Percentiles rank a stretch among this genome's conserved stretches.
Evolutionary conservation across 1,284 basidiomycete species (phyloP).

Genomic region (Puccinia triticina): DNA sequence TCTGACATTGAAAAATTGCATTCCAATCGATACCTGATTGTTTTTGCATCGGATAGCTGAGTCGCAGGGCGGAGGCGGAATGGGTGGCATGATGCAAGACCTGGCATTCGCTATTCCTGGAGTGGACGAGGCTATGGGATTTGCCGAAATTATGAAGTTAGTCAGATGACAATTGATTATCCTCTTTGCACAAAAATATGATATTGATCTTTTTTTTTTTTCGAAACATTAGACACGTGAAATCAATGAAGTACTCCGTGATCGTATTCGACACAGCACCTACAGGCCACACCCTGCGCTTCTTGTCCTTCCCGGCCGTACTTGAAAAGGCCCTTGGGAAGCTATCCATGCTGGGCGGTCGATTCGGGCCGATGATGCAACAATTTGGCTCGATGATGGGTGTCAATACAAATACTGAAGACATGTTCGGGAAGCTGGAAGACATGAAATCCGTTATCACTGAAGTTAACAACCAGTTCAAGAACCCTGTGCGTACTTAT

Average conservation of each 20-base stretch:
- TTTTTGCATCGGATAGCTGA: slow-evolving; percentile 68
- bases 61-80: slow-evolving; percentile 71
- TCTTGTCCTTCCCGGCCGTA: slow-evolving; percentile 96
- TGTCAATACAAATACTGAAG: slow-evolving; percentile 79
- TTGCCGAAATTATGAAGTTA: slow-evolving; percentile 99
- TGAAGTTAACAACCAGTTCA: slow-evolving; percentile 99
- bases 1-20: not conserved
- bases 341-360: slow-evolving; percentile 82
- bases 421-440: slow-evolving; percentile 98
- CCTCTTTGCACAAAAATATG: not conserved
- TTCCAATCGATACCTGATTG: not conserved
- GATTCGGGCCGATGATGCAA: slow-evolving; percentile 95
- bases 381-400: slow-evolving; percentile 97
- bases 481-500: slow-evolving; percentile 77
- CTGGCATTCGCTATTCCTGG: slow-evolving; percentile 98
- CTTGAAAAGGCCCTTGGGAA: slow-evolving; percentile 97
- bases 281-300: slow-evolving; percentile 95
- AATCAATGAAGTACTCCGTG: slow-evolving; percentile 99
- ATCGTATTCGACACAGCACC: slow-evolving; percentile 99
- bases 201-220: too few species aligned
- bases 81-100: slow-evolving; percentile 99
- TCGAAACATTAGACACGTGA: slow-evolving; percentile 76
- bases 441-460: slow-evolving; percentile 96
- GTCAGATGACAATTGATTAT: slow-evolving; percentile 56
- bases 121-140: slow-evolving; percentile 99